Conservation (phyloP, 257 asterid species). For the Ilex asprella region DNA sequence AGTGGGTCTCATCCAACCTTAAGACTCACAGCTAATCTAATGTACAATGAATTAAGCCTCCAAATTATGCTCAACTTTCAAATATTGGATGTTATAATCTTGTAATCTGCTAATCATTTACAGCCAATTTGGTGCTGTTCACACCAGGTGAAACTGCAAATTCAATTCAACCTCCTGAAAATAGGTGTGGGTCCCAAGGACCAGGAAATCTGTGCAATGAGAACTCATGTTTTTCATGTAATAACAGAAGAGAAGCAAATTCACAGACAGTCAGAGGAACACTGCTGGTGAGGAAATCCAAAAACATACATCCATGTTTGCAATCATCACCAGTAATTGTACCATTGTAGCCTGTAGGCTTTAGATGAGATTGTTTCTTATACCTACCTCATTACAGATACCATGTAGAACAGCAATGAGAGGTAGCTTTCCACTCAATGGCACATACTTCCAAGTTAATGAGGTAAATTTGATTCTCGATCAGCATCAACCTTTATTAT, state of each 20-base stretch:
- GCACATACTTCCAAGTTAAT: conserved; percentile 95
- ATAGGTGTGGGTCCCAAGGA: conserved; percentile 40
- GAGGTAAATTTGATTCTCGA: conserved; percentile 44
- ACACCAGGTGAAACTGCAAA: conserved; percentile 77
- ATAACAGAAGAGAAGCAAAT: conserved; percentile 56
- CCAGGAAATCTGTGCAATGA: conserved; percentile 50
- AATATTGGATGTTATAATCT: background rate
- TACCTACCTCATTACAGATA: conserved; percentile 38
- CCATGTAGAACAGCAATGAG: conserved; percentile 98
- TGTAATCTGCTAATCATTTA: background rate
- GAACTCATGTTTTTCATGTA: conserved; percentile 55
- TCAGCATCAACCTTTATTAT: too few species aligned
- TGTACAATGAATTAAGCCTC: too few species aligned
- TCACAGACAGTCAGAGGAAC: conserved; percentile 88
- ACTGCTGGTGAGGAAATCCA: conserved; percentile 61
- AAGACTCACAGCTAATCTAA: too few species aligned
- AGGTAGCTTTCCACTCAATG: conserved; percentile 95
- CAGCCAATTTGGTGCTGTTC: conserved; percentile 7
- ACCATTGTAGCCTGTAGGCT: conserved; percentile 9
- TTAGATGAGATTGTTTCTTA: conserved; percentile 12
- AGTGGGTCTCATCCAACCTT: too few species aligned
- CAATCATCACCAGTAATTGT: conserved; percentile 1
- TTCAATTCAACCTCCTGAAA: conserved; percentile 69
- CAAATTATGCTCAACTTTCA: too few species aligned
- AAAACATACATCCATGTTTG: background rate